Percentiles rank a stretch among this genome's conserved stretches.
Evolutionary conservation across 306 rosid species (phyloP).

Genomic region (Astragalus glycyphyllos): DNA sequence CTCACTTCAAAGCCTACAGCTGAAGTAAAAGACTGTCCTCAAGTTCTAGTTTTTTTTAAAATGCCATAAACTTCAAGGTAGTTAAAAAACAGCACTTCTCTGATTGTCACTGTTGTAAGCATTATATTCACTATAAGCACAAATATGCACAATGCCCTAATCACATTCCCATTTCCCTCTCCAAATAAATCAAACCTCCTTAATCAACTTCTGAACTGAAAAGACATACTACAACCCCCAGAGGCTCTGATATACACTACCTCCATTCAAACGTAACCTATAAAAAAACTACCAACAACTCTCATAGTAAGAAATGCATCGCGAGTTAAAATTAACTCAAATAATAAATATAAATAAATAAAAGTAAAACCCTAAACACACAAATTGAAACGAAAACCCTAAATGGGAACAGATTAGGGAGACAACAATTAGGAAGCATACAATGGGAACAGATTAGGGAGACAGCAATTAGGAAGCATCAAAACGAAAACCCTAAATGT

Average conservation of each 20-base stretch:
- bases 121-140: slow-evolving; percentile 16
- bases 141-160: slow-evolving; percentile 6
- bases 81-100: neutral
- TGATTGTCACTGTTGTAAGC: slow-evolving; percentile 16
- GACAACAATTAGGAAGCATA: too few species aligned
- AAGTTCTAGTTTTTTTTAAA: neutral
- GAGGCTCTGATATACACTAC: neutral
- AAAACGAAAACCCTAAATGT: too few species aligned
- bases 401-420: too few species aligned
- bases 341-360: neutral
- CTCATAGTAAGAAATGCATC: neutral
- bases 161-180: neutral
- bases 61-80: neutral
- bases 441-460: too few species aligned
- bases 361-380: slow-evolving; percentile 40
- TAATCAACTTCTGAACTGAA: slow-evolving; percentile 24
- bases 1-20: too few species aligned
- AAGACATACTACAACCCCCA: neutral
- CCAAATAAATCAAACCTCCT: slow-evolving; percentile 12
- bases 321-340: neutral
- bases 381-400: too few species aligned
- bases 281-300: neutral
- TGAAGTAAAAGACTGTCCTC: neutral
- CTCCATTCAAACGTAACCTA: slow-evolving; percentile 9
- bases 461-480: too few species aligned